These are phyloP conservation scores for Strobilomyces confusus DNA, from an alignment of 768 basidiomycete genomes.

Conservation along the genomic window DNA sequence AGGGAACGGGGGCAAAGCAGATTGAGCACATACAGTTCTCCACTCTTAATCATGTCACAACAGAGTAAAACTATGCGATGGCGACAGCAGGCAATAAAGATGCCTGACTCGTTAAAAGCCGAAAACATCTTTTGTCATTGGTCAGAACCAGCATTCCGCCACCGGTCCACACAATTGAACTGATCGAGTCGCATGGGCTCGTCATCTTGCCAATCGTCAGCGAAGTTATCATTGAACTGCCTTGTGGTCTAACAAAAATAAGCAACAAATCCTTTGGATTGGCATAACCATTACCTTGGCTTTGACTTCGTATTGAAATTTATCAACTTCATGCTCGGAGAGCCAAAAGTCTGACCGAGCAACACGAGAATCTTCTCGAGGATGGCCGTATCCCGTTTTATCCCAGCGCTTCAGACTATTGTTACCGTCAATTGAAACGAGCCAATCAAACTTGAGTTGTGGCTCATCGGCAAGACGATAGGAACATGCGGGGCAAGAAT, in stretches of 20 bases:
- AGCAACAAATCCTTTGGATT: no score
- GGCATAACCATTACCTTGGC: no score
- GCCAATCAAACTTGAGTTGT: background rate
- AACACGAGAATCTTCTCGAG: background rate
- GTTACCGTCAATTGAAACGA: constrained; percentile 5
- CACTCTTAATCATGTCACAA: constrained; percentile 17
- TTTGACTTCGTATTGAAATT: no score
- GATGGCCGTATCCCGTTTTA: no score
- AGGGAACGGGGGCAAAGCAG: background rate
- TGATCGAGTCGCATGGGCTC: no score
- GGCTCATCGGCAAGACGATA: constrained; percentile 8
- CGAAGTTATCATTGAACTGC: no score
- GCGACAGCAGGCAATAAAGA: constrained; percentile 2
- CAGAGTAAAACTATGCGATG: constrained; percentile 1
- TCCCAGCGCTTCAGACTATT: background rate
- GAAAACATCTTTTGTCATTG: background rate
- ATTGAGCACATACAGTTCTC: constrained; percentile 5
- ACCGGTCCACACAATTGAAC: background rate
- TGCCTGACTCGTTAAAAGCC: background rate
- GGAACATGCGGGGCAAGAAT: background rate
- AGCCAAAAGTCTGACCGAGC: background rate
- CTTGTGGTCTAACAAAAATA: no score
- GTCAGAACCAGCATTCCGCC: background rate
- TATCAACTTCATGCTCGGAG: background rate
- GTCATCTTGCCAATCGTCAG: background rate